These are phyloP conservation scores for Globisporangium mamillatum DNA, from an alignment of 352 stramenopile genomes.

Conservation along the genomic window DNA sequence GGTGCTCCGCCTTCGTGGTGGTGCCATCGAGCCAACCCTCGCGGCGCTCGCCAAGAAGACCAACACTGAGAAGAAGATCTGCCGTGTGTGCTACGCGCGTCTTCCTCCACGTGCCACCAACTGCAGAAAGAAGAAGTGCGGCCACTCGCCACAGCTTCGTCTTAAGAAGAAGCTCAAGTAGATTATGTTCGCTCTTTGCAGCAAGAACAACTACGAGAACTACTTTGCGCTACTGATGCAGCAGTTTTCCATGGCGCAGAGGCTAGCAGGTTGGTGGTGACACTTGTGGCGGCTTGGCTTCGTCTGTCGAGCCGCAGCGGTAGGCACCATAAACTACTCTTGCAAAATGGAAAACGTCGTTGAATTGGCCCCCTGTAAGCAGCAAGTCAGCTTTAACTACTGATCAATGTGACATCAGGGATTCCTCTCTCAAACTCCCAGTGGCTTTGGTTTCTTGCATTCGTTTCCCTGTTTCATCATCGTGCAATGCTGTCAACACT, in stretches of 20 bases:
- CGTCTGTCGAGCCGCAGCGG: not conserved
- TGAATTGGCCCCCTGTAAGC: constrained; percentile 14
- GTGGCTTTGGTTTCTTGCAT: not conserved
- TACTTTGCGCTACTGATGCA: constrained; percentile 4
- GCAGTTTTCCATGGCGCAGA: constrained; percentile 2
- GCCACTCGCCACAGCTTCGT: constrained; percentile 99
- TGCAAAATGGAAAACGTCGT: constrained; percentile 19
- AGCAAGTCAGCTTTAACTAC: constrained; percentile 7
- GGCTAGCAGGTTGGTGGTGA: not conserved
- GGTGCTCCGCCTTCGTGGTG: constrained; percentile 93
- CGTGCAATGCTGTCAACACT: not conserved
- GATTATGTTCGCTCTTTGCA: constrained; percentile 27
- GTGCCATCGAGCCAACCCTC: constrained; percentile 95
- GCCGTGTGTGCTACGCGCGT: constrained; percentile 99
- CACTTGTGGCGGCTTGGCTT: not conserved
- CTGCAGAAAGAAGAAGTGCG: constrained; percentile 99
- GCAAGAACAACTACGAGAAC: constrained; percentile 4
- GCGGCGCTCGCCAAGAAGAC: constrained; percentile 98
- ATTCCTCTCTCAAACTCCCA: constrained; percentile 14
- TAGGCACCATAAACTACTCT: not conserved
- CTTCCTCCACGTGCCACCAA: constrained; percentile 98
- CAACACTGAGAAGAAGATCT: constrained; percentile 99
- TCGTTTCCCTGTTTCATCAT: not conserved
- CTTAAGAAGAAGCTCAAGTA: constrained; percentile 99
- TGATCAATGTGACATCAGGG: constrained; percentile 14